These are phyloP conservation scores for Suillus placidus DNA, from an alignment of 768 basidiomycete species.

Conservation along the genomic window DNA sequence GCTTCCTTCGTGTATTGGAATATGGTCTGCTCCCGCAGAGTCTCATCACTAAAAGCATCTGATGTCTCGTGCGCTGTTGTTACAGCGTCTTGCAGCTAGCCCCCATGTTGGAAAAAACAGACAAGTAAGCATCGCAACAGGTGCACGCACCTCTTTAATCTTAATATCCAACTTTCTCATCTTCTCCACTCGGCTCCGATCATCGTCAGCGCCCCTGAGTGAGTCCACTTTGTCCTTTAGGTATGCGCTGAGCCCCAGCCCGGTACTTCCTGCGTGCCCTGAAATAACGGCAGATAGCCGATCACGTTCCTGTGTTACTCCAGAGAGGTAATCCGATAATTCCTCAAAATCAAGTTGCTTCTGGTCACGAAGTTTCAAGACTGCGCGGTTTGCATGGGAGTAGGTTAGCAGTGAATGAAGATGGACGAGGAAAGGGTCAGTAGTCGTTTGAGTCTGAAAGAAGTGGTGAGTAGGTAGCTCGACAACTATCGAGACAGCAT, in stretches of 20 bases:
- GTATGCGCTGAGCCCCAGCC: conserved; percentile 86
- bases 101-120: conserved; percentile 7
- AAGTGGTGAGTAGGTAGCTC: conserved; percentile 4
- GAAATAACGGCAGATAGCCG: conserved; percentile 86
- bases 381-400: conserved; percentile 90
- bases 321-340: conserved; percentile 90
- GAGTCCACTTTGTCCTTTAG: conserved; percentile 91
- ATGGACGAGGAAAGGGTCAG: conserved; percentile 89
- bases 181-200: conserved; percentile 88
- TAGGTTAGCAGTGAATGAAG: conserved; percentile 93
- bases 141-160: conserved; percentile 82
- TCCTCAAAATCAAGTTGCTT: conserved; percentile 99
- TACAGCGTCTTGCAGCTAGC: conserved; percentile 93
- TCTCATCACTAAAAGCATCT: conserved; percentile 95
- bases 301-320: conserved; percentile 92
- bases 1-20: conserved; percentile 91
- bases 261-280: conserved; percentile 85
- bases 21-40: conserved; percentile 83
- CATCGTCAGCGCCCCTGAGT: conserved; percentile 90
- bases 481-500: conserved; percentile 24
- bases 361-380: conserved; percentile 94
- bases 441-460: conserved; percentile 80
- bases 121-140: background rate
- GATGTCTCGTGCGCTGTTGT: conserved; percentile 94
- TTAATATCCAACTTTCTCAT: conserved; percentile 91